Conservation (phyloP, 257 asterid genomes). For the Solanum habrochaites region DNA sequence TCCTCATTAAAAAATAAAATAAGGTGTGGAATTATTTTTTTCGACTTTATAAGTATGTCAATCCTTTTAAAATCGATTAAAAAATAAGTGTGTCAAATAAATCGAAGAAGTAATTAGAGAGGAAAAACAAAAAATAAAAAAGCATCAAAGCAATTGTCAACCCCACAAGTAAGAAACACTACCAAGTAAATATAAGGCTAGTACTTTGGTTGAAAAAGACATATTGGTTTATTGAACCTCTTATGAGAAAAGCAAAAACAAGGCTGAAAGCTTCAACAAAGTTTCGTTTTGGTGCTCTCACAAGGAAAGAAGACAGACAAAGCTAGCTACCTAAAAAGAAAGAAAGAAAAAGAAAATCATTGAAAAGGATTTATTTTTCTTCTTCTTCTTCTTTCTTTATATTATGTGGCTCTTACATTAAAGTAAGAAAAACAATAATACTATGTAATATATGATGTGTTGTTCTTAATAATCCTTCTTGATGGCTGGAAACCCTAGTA, state of each 20-base stretch:
- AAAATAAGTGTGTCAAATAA: background rate
- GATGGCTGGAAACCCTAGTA: constrained; percentile 93
- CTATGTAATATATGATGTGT: background rate
- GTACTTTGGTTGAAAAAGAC: constrained; percentile 23
- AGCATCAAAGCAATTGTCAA: constrained; percentile 4
- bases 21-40: background rate
- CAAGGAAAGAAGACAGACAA: constrained; percentile 24
- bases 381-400: background rate
- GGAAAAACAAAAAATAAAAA: background rate
- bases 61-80: background rate
- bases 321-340: constrained; percentile 9
- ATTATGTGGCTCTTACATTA: background rate
- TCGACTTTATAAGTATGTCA: background rate
- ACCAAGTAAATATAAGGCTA: background rate
- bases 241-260: constrained; percentile 25
- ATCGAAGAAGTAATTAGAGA: background rate
- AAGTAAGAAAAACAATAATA: background rate
- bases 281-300: constrained; percentile 24
- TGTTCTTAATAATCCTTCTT: background rate
- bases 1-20: background rate
- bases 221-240: constrained; percentile 7
- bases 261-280: constrained; percentile 27
- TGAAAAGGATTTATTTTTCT: background rate
- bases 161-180: constrained; percentile 35
- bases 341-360: background rate